Evolutionary conservation across 139 green algal genomes (phyloP).

Genomic region (Nannochloris sp.): DNA sequence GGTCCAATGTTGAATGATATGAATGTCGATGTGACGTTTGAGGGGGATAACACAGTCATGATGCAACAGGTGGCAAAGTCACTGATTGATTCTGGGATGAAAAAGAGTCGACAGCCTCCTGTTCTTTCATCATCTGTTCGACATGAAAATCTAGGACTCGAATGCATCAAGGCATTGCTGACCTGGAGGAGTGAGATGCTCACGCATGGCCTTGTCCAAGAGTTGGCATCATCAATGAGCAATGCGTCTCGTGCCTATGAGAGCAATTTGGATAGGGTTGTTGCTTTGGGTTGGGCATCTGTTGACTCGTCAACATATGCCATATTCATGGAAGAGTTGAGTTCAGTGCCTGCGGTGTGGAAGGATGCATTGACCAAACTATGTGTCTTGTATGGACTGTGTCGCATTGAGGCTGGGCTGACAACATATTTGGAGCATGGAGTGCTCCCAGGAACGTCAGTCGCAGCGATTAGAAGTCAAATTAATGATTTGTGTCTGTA

Average conservation of each 20-base stretch:
- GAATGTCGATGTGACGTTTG: slow-evolving; percentile 83
- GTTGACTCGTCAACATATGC: slow-evolving; percentile 48
- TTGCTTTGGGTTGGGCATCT: slow-evolving; percentile 67
- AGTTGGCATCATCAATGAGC: slow-evolving; percentile 15
- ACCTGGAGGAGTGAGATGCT: slow-evolving; percentile 18
- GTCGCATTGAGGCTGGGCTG: slow-evolving; percentile 37
- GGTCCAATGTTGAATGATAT: slow-evolving; percentile 76
- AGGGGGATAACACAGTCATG: slow-evolving; percentile 89
- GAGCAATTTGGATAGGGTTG: slow-evolving; percentile 50
- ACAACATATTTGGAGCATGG: slow-evolving; percentile 41
- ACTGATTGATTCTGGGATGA: slow-evolving; percentile 31
- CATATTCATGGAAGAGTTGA: slow-evolving; percentile 35
- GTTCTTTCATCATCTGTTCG: not conserved
- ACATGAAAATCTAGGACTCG: not conserved
- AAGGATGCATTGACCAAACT: slow-evolving; percentile 26
- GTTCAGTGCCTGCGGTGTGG: slow-evolving; percentile 10
- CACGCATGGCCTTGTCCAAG: slow-evolving; percentile 29
- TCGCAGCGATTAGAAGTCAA: slow-evolving; percentile 31
- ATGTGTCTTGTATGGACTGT: slow-evolving; percentile 47
- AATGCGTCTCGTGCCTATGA: slow-evolving; percentile 40
- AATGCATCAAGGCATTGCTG: slow-evolving; percentile 37
- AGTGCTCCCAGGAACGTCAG: slow-evolving; percentile 5
- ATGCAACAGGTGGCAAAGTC: slow-evolving; percentile 59
- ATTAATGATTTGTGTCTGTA: slow-evolving; percentile 42
- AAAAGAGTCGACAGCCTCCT: not conserved